These are phyloP conservation scores for Taxillus chinensis DNA, from an alignment of 164 flowering plant genomes.

Conservation along the genomic window DNA sequence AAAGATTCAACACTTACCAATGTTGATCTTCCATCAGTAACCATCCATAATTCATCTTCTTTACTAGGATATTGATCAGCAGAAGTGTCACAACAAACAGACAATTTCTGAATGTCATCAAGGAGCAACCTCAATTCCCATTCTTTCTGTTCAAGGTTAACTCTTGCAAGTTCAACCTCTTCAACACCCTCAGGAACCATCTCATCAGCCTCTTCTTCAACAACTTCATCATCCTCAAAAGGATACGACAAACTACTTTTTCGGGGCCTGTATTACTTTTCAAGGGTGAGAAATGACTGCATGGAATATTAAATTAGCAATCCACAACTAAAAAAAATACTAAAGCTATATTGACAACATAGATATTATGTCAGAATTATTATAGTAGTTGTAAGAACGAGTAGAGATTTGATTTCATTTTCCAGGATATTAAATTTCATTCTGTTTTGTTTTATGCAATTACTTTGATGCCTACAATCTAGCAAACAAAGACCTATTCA, in stretches of 20 bases:
- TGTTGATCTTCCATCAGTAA: constrained; percentile 44
- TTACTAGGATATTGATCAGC: constrained; percentile 37
- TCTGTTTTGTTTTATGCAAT: too few relatives aligned
- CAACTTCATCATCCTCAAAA: constrained; percentile 88
- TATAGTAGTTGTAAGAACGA: too few relatives aligned
- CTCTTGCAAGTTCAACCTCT: constrained; percentile 91
- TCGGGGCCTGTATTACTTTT: constrained; percentile 56
- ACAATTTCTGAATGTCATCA: constrained; percentile 67
- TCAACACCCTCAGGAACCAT: constrained; percentile 99
- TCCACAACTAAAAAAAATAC: not conserved
- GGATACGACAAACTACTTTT: constrained; percentile 75
- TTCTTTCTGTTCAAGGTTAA: constrained; percentile 76
- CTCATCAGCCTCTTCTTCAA: constrained; percentile 97
- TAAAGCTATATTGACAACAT: not conserved
- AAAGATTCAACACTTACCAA: constrained; percentile 54
- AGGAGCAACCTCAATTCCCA: constrained; percentile 59
- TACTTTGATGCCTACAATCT: too few relatives aligned
- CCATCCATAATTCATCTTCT: constrained; percentile 72
- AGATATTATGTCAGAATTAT: too few relatives aligned
- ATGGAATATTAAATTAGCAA: not conserved
- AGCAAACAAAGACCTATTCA: too few relatives aligned
- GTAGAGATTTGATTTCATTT: too few relatives aligned
- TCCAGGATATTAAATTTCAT: too few relatives aligned
- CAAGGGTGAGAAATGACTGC: not conserved
- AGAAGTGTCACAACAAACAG: constrained; percentile 32